Percentiles rank a stretch among this genome's conserved stretches.
These are phyloP conservation scores for Coniella lustricola DNA, from an alignment of 2,329 filamentous ascomycete species.

Conservation along the genomic window DNA sequence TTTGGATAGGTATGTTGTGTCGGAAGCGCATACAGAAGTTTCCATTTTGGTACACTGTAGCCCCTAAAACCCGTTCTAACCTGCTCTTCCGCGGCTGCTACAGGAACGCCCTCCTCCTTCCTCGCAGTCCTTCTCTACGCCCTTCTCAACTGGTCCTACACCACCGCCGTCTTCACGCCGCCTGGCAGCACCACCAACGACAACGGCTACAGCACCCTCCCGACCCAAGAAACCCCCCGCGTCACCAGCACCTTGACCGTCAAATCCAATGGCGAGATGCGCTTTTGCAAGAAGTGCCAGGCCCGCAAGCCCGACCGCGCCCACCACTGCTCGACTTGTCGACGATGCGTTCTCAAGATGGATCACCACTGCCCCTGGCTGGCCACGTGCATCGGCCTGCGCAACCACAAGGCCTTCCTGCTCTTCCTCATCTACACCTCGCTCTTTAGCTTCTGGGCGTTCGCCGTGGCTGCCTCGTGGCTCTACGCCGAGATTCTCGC, in stretches of 20 bases:
- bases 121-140: slow-evolving; percentile 66
- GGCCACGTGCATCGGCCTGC: slow-evolving; percentile 86
- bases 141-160: slow-evolving; percentile 84
- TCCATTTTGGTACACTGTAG: no score
- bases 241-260: slow-evolving; percentile 75
- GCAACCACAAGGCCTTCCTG: slow-evolving; percentile 93
- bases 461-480: slow-evolving; percentile 72
- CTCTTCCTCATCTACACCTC: slow-evolving; percentile 87
- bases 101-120: slow-evolving; percentile 50
- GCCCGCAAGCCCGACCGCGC: slow-evolving; percentile 89
- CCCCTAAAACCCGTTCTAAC: slow-evolving; percentile 7
- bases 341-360: slow-evolving; percentile 96
- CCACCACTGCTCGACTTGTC: slow-evolving; percentile 94
- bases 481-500: slow-evolving; percentile 77
- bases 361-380: slow-evolving; percentile 99
- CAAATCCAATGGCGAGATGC: slow-evolving; percentile 77
- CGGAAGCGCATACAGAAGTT: no score
- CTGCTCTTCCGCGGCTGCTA: background rate
- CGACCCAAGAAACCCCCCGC: slow-evolving; percentile 58
- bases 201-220: slow-evolving; percentile 71
- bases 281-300: slow-evolving; percentile 98
- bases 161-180: slow-evolving; percentile 84
- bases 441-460: slow-evolving; percentile 75
- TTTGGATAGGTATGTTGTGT: slow-evolving; percentile 51
- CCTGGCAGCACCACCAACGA: slow-evolving; percentile 66